Conservation (phyloP, 2,329 filamentous ascomycete species). For the Aspergillus brasiliensis region DNA sequence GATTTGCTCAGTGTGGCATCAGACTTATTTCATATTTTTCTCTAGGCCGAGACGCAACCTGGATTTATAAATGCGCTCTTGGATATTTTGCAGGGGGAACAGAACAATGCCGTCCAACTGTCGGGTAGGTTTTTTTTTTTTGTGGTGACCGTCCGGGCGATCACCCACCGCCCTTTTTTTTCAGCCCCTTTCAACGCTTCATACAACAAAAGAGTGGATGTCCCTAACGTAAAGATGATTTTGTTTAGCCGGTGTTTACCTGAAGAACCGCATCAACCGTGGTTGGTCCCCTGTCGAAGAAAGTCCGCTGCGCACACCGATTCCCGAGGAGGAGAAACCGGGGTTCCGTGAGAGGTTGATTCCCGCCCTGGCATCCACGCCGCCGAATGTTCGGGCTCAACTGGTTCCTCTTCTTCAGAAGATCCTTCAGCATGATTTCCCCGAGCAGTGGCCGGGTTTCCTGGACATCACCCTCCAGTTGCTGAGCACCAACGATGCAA, state of each 20-base stretch:
- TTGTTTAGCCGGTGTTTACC: slow-evolving; percentile 81
- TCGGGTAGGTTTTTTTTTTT: slow-evolving; percentile 68
- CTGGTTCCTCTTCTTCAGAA: slow-evolving; percentile 93
- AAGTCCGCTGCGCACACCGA: slow-evolving; percentile 69
- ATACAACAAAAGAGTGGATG: background rate
- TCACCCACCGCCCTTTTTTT: background rate
- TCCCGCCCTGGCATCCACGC: slow-evolving; percentile 80
- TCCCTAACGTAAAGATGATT: slow-evolving; percentile 15
- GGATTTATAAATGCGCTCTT: slow-evolving; percentile 90
- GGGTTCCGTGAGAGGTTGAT: slow-evolving; percentile 85
- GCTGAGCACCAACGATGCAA: slow-evolving; percentile 80
- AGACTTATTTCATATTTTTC: slow-evolving; percentile 10
- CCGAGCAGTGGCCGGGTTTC: slow-evolving; percentile 89
- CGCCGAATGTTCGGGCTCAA: slow-evolving; percentile 82
- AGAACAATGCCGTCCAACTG: slow-evolving; percentile 79
- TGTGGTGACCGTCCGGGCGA: slow-evolving; percentile 5
- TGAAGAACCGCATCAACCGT: slow-evolving; percentile 95
- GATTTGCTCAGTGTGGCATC: background rate
- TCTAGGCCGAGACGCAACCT: slow-evolving; percentile 81
- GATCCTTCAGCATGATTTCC: slow-evolving; percentile 94
- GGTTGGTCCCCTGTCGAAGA: slow-evolving; percentile 84
- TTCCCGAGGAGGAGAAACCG: slow-evolving; percentile 85
- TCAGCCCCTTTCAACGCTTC: slow-evolving; percentile 20
- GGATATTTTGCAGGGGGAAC: slow-evolving; percentile 86
- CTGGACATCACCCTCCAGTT: slow-evolving; percentile 90